Evolutionary conservation across 495 filamentous ascomycete genomes (phyloP).

Genomic region (Trichoderma orchidacearum): DNA sequence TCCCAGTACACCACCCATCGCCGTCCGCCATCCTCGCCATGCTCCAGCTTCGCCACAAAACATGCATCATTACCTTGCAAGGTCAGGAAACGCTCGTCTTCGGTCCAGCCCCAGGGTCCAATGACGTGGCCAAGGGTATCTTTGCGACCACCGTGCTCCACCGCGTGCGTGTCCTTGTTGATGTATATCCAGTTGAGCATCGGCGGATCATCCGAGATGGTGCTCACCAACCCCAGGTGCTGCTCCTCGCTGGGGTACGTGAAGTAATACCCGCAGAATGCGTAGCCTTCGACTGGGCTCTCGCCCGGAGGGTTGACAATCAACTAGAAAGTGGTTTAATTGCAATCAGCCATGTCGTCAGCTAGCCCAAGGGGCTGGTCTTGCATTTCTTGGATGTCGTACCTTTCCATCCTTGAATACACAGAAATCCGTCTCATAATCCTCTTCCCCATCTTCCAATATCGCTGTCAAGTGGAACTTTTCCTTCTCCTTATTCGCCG

Average conservation of each 20-base stretch:
- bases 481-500: constrained; percentile 34
- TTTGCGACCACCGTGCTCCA: constrained; percentile 38
- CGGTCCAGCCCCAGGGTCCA: constrained; percentile 44
- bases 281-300: constrained; percentile 30
- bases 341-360: neutral
- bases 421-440: constrained; percentile 20
- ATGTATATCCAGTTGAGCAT: constrained; percentile 54
- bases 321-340: constrained; percentile 14
- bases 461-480: constrained; percentile 34
- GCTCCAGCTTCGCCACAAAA: constrained; percentile 27
- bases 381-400: constrained; percentile 6
- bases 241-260: constrained; percentile 41
- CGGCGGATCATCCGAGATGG: constrained; percentile 43
- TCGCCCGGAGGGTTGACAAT: constrained; percentile 29
- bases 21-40: constrained; percentile 19
- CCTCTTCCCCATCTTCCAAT: constrained; percentile 24
- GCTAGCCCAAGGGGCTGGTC: neutral
- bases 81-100: constrained; percentile 37
- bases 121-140: constrained; percentile 32
- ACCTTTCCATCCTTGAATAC: constrained; percentile 32
- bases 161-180: constrained; percentile 39
- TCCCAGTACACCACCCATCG: constrained; percentile 31
- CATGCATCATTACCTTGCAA: constrained; percentile 26
- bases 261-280: constrained; percentile 48
- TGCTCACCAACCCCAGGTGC: constrained; percentile 43